Conservation (phyloP, 768 basidiomycete genomes). For the Fistulinella prunicolor region DNA sequence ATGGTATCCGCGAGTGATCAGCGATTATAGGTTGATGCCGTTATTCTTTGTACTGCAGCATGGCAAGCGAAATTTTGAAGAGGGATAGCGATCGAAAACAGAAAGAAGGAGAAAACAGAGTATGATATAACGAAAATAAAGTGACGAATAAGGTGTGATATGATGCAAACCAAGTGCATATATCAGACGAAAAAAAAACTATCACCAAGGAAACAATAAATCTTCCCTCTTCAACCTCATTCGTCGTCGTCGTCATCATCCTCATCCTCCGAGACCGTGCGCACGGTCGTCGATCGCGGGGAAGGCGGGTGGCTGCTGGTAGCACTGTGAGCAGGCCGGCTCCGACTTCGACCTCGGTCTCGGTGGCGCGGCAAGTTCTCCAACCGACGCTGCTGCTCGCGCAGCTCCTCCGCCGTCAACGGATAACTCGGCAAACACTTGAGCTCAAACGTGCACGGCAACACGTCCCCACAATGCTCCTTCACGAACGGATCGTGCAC, state of each 20-base stretch:
- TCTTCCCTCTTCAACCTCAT: not conserved
- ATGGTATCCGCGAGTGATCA: no score
- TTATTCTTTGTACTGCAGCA: no score
- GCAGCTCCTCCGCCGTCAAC: constrained; percentile 48
- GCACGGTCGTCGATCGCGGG: constrained; percentile 14
- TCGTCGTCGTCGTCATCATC: constrained; percentile 22
- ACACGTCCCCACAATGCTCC: constrained; percentile 42
- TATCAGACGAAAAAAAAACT: not conserved
- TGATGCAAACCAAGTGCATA: constrained; percentile 5
- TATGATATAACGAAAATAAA: constrained; percentile 14
- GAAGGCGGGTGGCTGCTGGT: constrained; percentile 18
- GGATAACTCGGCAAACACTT: constrained; percentile 47
- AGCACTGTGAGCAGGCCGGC: constrained; percentile 7
- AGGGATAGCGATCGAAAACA: no score
- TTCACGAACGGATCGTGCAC: constrained; percentile 42
- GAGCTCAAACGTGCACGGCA: constrained; percentile 62
- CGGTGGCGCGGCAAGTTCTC: constrained; percentile 18
- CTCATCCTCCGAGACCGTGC: constrained; percentile 8
- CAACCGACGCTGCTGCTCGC: constrained; percentile 42
- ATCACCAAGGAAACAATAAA: no score
- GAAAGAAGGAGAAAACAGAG: no score
- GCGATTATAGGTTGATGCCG: no score
- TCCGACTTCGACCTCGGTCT: constrained; percentile 17
- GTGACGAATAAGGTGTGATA: constrained; percentile 27
- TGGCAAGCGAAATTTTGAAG: no score